Percentiles rank a stretch among this genome's conserved stretches.
Evolutionary conservation across 2,329 filamentous ascomycete species (phyloP).

Genomic region (Myriosclerotinia curreyana): DNA sequence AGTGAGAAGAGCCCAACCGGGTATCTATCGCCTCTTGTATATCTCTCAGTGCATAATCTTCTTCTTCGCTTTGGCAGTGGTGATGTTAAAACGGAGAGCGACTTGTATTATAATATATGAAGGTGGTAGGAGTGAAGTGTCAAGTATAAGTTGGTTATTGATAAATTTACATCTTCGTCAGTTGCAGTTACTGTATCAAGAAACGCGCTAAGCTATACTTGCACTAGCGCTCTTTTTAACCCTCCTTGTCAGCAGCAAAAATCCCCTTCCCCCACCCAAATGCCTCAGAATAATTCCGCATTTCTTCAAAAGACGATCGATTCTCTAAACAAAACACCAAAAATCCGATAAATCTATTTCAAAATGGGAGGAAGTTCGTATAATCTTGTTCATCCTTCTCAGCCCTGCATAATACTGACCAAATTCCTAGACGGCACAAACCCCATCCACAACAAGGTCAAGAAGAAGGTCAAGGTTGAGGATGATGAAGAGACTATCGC

Average conservation of each 20-base stretch:
- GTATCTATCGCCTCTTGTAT: conserved; percentile 40
- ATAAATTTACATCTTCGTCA: conserved; percentile 21
- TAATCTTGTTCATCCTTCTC: neutral
- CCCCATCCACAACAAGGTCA: conserved; percentile 63
- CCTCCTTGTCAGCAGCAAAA: conserved; percentile 13
- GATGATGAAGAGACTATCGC: conserved; percentile 84
- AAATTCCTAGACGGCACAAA: conserved; percentile 14
- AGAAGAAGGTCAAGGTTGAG: conserved; percentile 74
- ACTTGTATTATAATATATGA: neutral
- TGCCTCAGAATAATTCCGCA: conserved; percentile 15
- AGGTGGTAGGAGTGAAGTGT: conserved; percentile 2
- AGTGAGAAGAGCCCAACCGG: conserved; percentile 42
- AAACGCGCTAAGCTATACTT: neutral
- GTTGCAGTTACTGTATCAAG: conserved; percentile 13
- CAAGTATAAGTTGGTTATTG: neutral
- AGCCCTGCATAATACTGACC: conserved; percentile 41
- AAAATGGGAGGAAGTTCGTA: conserved; percentile 56
- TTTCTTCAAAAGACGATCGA: conserved; percentile 5
- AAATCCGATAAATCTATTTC: conserved; percentile 36
- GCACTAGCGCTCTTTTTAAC: neutral
- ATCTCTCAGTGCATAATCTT: conserved; percentile 36
- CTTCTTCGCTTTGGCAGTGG: neutral
- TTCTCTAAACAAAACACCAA: neutral
- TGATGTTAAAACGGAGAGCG: neutral
- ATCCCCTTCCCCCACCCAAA: conserved; percentile 14